These are phyloP conservation scores for Populus alba DNA, from an alignment of 345 rosid species.

Conservation along the genomic window DNA sequence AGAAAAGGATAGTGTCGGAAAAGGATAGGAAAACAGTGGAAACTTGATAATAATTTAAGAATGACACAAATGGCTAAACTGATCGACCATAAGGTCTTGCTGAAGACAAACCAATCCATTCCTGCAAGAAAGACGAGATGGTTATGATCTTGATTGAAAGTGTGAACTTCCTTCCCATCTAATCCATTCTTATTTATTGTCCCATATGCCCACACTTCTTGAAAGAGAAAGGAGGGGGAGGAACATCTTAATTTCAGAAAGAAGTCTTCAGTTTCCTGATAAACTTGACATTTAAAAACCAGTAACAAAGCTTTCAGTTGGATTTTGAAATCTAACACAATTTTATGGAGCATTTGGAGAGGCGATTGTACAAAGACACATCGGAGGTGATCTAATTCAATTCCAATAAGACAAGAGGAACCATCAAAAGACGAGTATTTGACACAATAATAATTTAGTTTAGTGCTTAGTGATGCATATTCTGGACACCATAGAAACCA, in stretches of 20 bases:
- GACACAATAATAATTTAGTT: neutral
- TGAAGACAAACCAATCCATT: constrained; percentile 53
- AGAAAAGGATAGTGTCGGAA: neutral
- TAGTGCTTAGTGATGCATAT: neutral
- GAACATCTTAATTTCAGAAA: neutral
- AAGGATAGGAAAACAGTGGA: neutral
- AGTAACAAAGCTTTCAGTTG: neutral
- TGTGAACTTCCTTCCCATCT: neutral
- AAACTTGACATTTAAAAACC: neutral
- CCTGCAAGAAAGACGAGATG: constrained; percentile 32
- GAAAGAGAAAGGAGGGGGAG: neutral
- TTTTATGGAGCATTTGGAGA: neutral
- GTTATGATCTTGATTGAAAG: neutral
- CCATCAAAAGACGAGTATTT: neutral
- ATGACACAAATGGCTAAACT: neutral
- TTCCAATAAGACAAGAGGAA: neutral
- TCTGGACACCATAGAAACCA: neutral
- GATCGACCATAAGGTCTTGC: constrained; percentile 58
- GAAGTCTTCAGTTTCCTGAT: neutral
- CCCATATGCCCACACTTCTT: neutral
- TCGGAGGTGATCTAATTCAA: neutral
- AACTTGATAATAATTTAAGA: neutral
- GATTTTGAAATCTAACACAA: neutral
- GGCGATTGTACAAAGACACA: neutral
- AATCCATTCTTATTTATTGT: neutral